Evolutionary conservation across 1,284 basidiomycete genomes (phyloP).

Genomic region (Coniophora puteana): DNA sequence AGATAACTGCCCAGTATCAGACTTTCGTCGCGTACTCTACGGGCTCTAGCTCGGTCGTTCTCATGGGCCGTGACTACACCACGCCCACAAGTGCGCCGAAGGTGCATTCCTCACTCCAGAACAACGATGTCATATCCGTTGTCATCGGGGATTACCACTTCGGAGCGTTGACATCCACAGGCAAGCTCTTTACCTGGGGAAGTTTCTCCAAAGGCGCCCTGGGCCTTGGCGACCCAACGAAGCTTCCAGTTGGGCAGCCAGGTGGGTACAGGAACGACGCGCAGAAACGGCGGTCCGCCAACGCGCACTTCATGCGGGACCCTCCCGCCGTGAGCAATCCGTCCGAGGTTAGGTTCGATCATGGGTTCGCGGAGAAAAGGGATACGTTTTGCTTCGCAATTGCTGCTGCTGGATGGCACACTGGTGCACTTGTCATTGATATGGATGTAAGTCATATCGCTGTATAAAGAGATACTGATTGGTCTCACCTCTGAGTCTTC

Average conservation of each 20-base stretch:
- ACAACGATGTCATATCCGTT: constrained; percentile 75
- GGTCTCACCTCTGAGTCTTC: too few relatives aligned
- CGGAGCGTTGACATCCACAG: constrained; percentile 76
- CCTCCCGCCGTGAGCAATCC: constrained; percentile 56
- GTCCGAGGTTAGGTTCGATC: constrained; percentile 68
- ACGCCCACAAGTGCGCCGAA: constrained; percentile 43
- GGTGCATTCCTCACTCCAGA: constrained; percentile 68
- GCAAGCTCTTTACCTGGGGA: constrained; percentile 85
- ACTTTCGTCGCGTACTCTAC: constrained; percentile 83
- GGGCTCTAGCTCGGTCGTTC: constrained; percentile 58
- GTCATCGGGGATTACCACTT: constrained; percentile 89
- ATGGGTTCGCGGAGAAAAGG: constrained; percentile 41
- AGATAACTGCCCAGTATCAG: constrained; percentile 84
- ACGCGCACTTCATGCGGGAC: constrained; percentile 21
- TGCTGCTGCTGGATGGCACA: constrained; percentile 85
- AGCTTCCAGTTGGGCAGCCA: constrained; percentile 48
- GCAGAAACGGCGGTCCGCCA: constrained; percentile 30
- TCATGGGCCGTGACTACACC: constrained; percentile 53
- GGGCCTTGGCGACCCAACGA: constrained; percentile 72
- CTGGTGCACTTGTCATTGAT: constrained; percentile 82
- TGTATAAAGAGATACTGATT: too few relatives aligned
- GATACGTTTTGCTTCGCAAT: constrained; percentile 75
- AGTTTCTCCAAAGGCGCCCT: constrained; percentile 73
- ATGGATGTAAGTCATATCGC: constrained; percentile 57
- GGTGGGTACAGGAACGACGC: constrained; percentile 51